Conservation (phyloP, 2,329 filamentous ascomycete genomes). For the Claviceps arundinis region DNA sequence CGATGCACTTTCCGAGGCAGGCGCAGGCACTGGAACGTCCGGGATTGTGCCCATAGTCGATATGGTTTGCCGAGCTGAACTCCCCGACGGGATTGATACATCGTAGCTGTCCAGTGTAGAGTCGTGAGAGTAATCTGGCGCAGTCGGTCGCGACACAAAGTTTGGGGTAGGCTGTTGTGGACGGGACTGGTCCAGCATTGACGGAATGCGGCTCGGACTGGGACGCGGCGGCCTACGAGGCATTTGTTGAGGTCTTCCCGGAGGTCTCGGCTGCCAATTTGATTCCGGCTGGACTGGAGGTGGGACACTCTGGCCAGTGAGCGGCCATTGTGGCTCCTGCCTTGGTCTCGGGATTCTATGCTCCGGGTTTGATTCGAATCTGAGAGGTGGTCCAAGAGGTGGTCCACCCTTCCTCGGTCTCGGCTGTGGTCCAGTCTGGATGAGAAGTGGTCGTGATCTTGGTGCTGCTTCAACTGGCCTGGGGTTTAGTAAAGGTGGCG, state of each 20-base stretch:
- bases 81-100: slow-evolving; percentile 32
- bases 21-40: slow-evolving; percentile 41
- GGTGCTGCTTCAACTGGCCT: not conserved
- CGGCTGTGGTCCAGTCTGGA: slow-evolving; percentile 6
- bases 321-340: slow-evolving; percentile 41
- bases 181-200: slow-evolving; percentile 41
- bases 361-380: slow-evolving; percentile 11
- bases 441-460: not conserved
- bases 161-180: slow-evolving; percentile 42
- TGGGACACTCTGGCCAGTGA: slow-evolving; percentile 27
- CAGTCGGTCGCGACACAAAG: slow-evolving; percentile 23
- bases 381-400: slow-evolving; percentile 10
- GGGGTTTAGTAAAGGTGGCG: slow-evolving; percentile 10
- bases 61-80: slow-evolving; percentile 35
- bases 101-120: slow-evolving; percentile 19
- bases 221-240: slow-evolving; percentile 48
- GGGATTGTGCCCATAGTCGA: slow-evolving; percentile 45
- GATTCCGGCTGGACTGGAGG: slow-evolving; percentile 18
- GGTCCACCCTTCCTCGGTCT: slow-evolving; percentile 10
- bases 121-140: slow-evolving; percentile 23
- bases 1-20: slow-evolving; percentile 16
- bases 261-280: slow-evolving; percentile 36
- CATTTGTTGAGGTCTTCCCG: slow-evolving; percentile 32
- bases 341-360: slow-evolving; percentile 36
- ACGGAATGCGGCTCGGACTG: slow-evolving; percentile 44